Base-by-base conservation (phyloP, 2,329 filamentous ascomycete species). In the Cryoendolithus antarcticus region DNA sequence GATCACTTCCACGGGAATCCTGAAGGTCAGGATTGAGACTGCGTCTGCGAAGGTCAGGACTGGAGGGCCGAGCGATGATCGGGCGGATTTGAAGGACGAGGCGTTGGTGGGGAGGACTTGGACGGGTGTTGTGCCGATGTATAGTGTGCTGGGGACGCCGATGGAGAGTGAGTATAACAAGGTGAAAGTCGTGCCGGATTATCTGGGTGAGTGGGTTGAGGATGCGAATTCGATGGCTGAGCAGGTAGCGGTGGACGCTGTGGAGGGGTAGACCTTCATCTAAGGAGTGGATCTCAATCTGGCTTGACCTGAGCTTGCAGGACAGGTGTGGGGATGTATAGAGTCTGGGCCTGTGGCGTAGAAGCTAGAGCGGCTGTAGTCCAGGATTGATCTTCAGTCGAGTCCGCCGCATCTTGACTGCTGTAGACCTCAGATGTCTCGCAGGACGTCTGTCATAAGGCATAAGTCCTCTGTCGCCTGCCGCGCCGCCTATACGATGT, bases 41-140 rank as follows among this genome's bases (percentile, higher is more conserved):
- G 86, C 82, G 4, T 86, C 80, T 52, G 82, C 78, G 21, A 93
- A 93, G 69, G 66, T 82, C 32, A 69, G 82, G 6, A 66, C 70
- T 15, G 83, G 82, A 0, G 67, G 67, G 30, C 77, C 82, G 1
- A 68, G 67, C n/a, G 73, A 77, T 51, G 72, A 77, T 42, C 67
- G 63, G 45, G 70, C 71, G 49, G 75, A 79, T 56, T 46, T 63
- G 48, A 61, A 65, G 43, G 62, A 64, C 30, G 60, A 62, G 19
- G 67, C 71, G 15, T 53, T 76, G 13, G 65, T 64, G 3, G 58
- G 62, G 24, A 64, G 59, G 33, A 66, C 73, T 6, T 79, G 74
- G 74, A 72, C 70, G 1, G 75, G 75, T 1, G 72, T 77, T n/a
- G 63, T 79, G 48, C 64, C 86, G 1, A 69, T 84, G 8, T 78